These are phyloP conservation scores for Backusella australiensis DNA, from an alignment of 192 early-diverging fungal species.

Conservation along the genomic window DNA sequence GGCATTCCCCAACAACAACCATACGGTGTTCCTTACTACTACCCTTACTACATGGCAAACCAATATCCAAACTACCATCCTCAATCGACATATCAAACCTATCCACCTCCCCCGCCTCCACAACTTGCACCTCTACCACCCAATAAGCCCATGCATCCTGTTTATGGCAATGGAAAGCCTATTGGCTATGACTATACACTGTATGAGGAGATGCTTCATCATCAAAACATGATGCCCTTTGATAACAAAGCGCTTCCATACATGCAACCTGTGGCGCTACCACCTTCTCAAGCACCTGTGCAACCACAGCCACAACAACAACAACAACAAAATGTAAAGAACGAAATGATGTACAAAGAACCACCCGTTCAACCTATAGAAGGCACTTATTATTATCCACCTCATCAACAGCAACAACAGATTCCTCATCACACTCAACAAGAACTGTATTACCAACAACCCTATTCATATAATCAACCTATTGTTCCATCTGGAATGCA, in stretches of 20 bases:
- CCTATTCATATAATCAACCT: constrained; percentile 5
- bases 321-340: not conserved
- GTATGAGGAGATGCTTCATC: not conserved
- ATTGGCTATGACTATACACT: not conserved
- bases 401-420: not conserved
- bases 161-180: not conserved
- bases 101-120: not conserved
- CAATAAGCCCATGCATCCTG: not conserved
- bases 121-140: not conserved
- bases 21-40: not conserved
- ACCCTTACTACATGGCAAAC: not conserved
- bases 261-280: not conserved
- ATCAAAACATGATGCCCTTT: not conserved
- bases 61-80: constrained; percentile 1
- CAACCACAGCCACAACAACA: not conserved
- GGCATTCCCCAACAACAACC: not conserved
- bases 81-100: not conserved
- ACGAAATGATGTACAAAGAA: constrained; percentile 1
- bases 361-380: not conserved
- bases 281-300: not conserved
- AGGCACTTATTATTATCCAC: not conserved
- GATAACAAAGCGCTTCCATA: not conserved
- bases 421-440: not conserved
- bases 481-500: not conserved
- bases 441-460: constrained; percentile 5